Percentiles rank a stretch among this genome's conserved stretches.
These are phyloP conservation scores for Corymbia citriodora DNA, from an alignment of 441 rosid species.

Conservation along the genomic window DNA sequence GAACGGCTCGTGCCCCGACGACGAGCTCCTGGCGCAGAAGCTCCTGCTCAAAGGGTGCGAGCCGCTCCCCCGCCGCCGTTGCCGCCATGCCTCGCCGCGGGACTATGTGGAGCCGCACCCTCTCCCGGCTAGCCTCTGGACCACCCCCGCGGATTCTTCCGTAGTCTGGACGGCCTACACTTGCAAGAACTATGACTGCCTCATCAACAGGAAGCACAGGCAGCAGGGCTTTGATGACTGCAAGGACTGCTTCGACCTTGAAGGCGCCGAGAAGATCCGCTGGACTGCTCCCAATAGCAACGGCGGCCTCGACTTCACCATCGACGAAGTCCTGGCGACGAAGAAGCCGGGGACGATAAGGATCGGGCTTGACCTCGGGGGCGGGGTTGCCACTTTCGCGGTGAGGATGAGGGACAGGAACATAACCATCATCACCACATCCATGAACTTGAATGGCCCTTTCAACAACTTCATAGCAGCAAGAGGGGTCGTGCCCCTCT, in stretches of 20 bases:
- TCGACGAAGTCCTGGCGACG: conserved; percentile 40
- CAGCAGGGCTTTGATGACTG: conserved; percentile 55
- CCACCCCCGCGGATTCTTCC: conserved; percentile 31
- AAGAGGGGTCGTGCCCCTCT: conserved; percentile 44
- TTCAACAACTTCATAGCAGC: conserved; percentile 55
- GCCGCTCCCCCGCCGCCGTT: conserved; percentile 51
- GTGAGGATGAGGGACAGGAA: conserved; percentile 51
- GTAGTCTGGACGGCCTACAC: conserved; percentile 53
- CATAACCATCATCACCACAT: conserved; percentile 45
- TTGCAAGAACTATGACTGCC: conserved; percentile 44
- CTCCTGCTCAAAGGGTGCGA: conserved; percentile 67
- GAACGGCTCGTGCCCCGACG: conserved; percentile 51
- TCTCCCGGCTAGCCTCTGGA: conserved; percentile 41
- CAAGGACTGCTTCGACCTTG: conserved; percentile 56
- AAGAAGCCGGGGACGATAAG: conserved; percentile 38
- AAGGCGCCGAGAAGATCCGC: conserved; percentile 32
- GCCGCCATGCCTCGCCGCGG: conserved; percentile 25
- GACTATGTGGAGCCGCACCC: conserved; percentile 37
- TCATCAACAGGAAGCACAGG: conserved; percentile 24
- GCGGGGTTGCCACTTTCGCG: conserved; percentile 54
- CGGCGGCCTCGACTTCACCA: conserved; percentile 25
- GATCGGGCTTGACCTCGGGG: conserved; percentile 59
- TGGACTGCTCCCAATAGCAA: conserved; percentile 18
- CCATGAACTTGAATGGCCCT: conserved; percentile 60
- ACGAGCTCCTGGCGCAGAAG: conserved; percentile 42